Evolutionary conservation across 352 stramenopile species (phyloP).

Genomic region (Pythium insidiosum): DNA sequence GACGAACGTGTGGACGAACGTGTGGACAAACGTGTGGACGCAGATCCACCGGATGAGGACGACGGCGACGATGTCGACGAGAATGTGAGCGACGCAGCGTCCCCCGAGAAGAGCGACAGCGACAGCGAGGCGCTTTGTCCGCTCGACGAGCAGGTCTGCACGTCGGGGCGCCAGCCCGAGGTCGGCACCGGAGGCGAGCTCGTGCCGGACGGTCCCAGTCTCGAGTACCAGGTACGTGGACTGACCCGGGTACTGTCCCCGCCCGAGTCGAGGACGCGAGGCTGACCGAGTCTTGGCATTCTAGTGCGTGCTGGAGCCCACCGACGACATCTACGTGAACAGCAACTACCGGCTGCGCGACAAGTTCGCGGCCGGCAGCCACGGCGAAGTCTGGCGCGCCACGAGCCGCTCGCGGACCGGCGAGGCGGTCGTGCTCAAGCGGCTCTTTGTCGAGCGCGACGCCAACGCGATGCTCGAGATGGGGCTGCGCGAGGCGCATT

Average conservation of each 20-base stretch:
- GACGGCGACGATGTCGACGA: neutral
- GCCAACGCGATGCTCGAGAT: constrained; percentile 64
- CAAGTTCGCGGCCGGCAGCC: constrained; percentile 78
- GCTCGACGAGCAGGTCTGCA: neutral
- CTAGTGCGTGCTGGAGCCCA: constrained; percentile 42
- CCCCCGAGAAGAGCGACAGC: neutral
- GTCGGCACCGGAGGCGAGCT: constrained; percentile 1
- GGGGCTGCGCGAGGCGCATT: constrained; percentile 79
- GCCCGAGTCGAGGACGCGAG: neutral
- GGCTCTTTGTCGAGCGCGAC: constrained; percentile 65
- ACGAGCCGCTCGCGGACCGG: constrained; percentile 8
- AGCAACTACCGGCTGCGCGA: constrained; percentile 62
- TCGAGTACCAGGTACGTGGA: constrained; percentile 50
- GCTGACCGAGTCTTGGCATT: neutral
- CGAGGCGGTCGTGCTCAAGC: constrained; percentile 80
- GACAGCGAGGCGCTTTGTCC: constrained; percentile 1
- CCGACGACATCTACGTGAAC: constrained; percentile 62
- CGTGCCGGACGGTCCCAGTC: constrained; percentile 32
- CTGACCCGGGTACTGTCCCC: neutral
- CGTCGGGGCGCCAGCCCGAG: neutral
- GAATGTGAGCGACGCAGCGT: neutral
- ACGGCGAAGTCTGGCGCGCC: constrained; percentile 61
- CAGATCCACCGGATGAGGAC: neutral
- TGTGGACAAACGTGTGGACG: neutral
- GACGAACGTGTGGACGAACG: no score